Conservation (phyloP, 495 filamentous ascomycete species). For the Hypoxylon fuscum region DNA sequence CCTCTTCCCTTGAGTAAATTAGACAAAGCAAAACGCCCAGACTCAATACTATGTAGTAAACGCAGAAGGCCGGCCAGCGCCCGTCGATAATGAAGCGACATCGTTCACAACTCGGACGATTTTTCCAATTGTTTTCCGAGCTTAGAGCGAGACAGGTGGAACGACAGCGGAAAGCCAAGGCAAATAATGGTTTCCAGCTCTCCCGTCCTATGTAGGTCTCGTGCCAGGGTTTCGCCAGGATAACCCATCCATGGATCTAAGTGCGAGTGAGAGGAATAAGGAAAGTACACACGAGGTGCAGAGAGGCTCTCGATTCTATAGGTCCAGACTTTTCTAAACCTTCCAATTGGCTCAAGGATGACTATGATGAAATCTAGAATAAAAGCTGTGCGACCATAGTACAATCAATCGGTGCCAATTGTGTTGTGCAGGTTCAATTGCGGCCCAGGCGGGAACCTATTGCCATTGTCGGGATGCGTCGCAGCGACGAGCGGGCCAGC, state of each 20-base stretch:
- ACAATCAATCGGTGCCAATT: neutral
- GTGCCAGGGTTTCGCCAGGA: constrained; percentile 5
- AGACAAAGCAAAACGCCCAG: constrained; percentile 3
- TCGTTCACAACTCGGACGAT: constrained; percentile 18
- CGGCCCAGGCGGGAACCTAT: neutral
- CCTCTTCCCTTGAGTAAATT: neutral
- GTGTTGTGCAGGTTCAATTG: constrained; percentile 1
- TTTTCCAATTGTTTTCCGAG: constrained; percentile 26
- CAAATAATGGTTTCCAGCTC: neutral
- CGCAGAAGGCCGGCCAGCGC: no score
- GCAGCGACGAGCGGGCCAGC: neutral
- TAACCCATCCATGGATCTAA: neutral
- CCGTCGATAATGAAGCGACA: constrained; percentile 18
- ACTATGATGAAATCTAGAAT: constrained; percentile 4
- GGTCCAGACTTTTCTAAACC: neutral
- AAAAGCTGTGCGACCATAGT: neutral
- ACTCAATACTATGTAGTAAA: neutral
- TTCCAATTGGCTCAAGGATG: constrained; percentile 10
- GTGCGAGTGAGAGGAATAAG: constrained; percentile 6
- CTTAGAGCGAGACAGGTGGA: constrained; percentile 23
- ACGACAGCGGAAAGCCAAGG: constrained; percentile 8
- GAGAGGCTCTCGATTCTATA: constrained; percentile 17
- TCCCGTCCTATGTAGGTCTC: no score
- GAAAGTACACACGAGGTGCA: constrained; percentile 30
- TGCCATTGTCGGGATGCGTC: neutral